Conservation (phyloP, 495 filamentous ascomycete genomes). For the Penicillium odoratum region DNA sequence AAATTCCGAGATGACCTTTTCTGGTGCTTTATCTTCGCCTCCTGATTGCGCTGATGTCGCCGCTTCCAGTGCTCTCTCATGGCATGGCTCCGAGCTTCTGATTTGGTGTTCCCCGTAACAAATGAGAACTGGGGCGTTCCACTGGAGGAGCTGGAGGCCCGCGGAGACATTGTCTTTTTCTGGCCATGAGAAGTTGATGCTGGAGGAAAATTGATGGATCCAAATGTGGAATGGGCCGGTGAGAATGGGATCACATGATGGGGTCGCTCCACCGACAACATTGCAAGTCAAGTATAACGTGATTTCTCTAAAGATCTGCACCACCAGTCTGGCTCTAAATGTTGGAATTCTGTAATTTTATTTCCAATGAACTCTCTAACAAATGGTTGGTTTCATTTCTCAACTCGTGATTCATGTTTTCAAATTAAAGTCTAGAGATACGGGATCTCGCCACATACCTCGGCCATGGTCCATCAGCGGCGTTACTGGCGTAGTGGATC, state of each 20-base stretch:
- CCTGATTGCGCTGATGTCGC: slow-evolving; percentile 21
- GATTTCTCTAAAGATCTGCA: too few species aligned
- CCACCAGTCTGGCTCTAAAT: too few species aligned
- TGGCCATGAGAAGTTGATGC: background rate
- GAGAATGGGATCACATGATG: background rate
- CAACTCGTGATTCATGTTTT: too few species aligned
- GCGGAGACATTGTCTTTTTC: slow-evolving; percentile 7
- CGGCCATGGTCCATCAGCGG: too few species aligned
- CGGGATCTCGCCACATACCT: too few species aligned
- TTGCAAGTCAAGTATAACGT: background rate
- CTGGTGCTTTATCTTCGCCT: slow-evolving; percentile 9
- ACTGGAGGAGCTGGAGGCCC: slow-evolving; percentile 7
- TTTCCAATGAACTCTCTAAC: too few species aligned
- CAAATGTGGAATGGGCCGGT: background rate
- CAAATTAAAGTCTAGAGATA: too few species aligned
- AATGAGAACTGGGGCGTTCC: slow-evolving; percentile 18
- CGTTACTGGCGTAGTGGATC: too few species aligned
- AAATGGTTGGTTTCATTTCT: too few species aligned
- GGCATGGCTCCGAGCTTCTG: slow-evolving; percentile 27
- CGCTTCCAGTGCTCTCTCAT: slow-evolving; percentile 31
- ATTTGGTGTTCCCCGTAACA: slow-evolving; percentile 19
- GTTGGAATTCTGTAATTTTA: too few species aligned
- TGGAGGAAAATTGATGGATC: background rate
- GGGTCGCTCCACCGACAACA: background rate
- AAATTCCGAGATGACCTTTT: slow-evolving; percentile 8